Base-by-base conservation (phyloP, 768 basidiomycete genomes). In the Pleurotus giganteus region DNA sequence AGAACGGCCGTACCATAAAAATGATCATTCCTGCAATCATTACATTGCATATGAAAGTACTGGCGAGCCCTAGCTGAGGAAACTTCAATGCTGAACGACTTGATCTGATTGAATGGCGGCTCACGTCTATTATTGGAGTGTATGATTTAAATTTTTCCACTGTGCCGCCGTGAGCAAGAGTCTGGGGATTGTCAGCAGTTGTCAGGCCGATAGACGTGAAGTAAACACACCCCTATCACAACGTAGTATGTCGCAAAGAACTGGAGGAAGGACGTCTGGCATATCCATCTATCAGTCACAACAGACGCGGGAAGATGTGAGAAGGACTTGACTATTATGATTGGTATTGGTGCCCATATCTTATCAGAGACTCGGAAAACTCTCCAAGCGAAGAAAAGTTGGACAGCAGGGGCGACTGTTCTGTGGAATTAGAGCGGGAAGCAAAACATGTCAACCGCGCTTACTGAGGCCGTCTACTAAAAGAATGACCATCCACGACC, bases 21-120 rank as follows among this genome's bases (percentile, higher is more conserved):
- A 52, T 39, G 27, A 47, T 26, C 67, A 72, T 54, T 60, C 56
- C 69, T 67, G 72, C 68, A 57, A 54, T 63, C 23, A 59, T 43
- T 2, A 60, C 15, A 56, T 63, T 58, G 44, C 57, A 60, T 3
- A 43, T 34, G 3, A 58, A 55, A 17, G 34, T 55, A 5, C 53
- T 55, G 21, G 11, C 45, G 29, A 62, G 55, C 57, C 60, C 58
- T 46, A 57, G 26, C 71, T 17, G 13, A 15, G 15, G 1, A 11
- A n/a, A 27, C 11, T 13, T 31, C 32, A 36, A 32, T 24, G 15
- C 29, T 3, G 8, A n/a, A 4, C 17, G 31, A n/a, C 32, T 19
- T 21, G 21, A 3, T 11, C 15, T 15, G 4, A 32, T 34, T 15
- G 26, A 23, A 37, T 50, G 28, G 46, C 19, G 39, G 36, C 49